A percentile compares a stretch with the other conserved stretches of the same genome.
Conservation (phyloP, 176 grass and related monocot species). For the Eragrostis curvula region DNA sequence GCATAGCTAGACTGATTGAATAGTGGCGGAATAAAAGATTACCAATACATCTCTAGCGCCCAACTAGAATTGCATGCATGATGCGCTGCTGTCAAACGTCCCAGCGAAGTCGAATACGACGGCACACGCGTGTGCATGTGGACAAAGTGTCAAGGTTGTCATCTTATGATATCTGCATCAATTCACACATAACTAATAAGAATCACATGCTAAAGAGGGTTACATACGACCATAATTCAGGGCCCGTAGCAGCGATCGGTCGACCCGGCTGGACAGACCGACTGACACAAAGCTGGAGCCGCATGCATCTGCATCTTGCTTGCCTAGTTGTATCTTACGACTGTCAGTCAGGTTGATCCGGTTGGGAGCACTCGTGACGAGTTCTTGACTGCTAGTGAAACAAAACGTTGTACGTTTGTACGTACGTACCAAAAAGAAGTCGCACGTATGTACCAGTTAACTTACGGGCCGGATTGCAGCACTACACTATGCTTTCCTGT, state of each 20-base stretch:
- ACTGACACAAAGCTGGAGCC: neutral
- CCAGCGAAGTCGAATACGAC: neutral
- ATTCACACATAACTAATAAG: conserved; percentile 19
- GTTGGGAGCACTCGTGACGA: conserved; percentile 18
- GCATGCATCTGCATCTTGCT: conserved; percentile 5
- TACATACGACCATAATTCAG: conserved; percentile 8
- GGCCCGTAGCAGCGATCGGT: conserved; percentile 21
- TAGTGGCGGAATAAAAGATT: neutral
- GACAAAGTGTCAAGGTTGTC: conserved; percentile 25
- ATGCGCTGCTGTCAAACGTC: no score
- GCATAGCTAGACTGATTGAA: neutral
- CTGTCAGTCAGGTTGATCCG: conserved; percentile 37
- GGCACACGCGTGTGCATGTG: conserved; percentile 18
- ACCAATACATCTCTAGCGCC: neutral
- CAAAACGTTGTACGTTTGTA: neutral
- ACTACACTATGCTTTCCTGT: neutral
- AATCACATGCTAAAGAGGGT: conserved; percentile 37
- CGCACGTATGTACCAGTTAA: neutral
- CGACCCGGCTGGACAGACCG: neutral
- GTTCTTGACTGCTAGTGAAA: conserved; percentile 8
- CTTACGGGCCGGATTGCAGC: neutral
- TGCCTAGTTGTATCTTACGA: conserved; percentile 19
- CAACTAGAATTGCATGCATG: no score
- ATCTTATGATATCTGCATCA: conserved; percentile 31
- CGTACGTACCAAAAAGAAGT: neutral